These are phyloP conservation scores for Medakamo hakoo DNA, from an alignment of 139 green algal genomes.

Conservation along the genomic window DNA sequence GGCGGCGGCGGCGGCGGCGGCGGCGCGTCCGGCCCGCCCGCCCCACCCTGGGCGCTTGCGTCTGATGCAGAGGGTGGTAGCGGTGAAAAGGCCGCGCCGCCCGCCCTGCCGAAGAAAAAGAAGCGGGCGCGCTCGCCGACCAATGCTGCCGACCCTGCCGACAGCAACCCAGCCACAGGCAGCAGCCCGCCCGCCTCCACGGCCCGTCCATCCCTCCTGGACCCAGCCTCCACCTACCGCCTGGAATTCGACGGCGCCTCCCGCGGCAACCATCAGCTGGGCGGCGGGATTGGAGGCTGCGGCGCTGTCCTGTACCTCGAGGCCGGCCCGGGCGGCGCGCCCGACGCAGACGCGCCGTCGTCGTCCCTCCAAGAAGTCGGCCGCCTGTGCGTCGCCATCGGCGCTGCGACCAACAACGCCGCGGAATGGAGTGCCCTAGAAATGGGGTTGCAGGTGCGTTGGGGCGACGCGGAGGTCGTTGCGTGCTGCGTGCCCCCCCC, in stretches of 20 bases:
- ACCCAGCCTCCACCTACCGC: neutral
- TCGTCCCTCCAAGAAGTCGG: too few species aligned
- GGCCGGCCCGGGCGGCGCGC: too few species aligned
- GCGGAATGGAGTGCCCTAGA: constrained; percentile 34
- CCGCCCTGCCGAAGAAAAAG: neutral
- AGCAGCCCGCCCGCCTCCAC: neutral
- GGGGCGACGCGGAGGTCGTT: too few species aligned
- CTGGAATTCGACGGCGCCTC: constrained; percentile 32
- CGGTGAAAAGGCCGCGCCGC: neutral
- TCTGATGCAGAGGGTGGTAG: too few species aligned
- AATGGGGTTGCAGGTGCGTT: constrained; percentile 21
- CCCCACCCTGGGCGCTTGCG: neutral
- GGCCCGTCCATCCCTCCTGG: neutral
- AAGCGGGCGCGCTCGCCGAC: neutral
- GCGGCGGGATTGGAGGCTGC: constrained; percentile 8
- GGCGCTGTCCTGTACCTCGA: constrained; percentile 25
- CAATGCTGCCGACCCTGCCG: neutral
- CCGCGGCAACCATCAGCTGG: constrained; percentile 21
- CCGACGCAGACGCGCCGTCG: neutral
- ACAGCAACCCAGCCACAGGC: too few species aligned
- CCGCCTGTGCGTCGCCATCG: constrained; percentile 12
- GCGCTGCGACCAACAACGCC: constrained; percentile 32
- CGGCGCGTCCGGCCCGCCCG: neutral
- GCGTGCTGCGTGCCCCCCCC: too few species aligned
- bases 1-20: neutral